Evolutionary conservation across 2,329 filamentous ascomycete genomes (phyloP).

Genomic region (Diaporthe sp.): DNA sequence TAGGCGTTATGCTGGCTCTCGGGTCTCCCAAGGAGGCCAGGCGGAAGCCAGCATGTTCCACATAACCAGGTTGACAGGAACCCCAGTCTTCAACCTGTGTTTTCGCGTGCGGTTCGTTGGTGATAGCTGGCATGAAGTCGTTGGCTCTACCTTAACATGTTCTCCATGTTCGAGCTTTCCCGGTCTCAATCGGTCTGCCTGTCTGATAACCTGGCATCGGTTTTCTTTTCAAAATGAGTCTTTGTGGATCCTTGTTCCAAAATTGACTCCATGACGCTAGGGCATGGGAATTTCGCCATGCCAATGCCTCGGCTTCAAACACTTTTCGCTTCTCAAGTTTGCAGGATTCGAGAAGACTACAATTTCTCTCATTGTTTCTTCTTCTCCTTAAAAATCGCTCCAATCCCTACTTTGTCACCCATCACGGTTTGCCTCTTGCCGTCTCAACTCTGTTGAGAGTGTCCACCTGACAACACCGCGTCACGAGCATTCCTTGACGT

Average conservation of each 20-base stretch:
- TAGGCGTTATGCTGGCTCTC: neutral
- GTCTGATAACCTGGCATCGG: neutral
- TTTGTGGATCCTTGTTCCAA: neutral
- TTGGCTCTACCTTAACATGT: no score
- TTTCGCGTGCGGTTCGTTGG: neutral
- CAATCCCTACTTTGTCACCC: no score
- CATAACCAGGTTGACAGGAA: no score
- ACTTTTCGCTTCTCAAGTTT: neutral
- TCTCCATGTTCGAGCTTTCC: neutral
- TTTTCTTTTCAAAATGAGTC: neutral
- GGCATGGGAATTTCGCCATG: neutral
- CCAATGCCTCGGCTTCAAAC: neutral
- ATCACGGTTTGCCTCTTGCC: neutral
- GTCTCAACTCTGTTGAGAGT: neutral
- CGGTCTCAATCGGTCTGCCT: neutral
- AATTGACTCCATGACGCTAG: neutral
- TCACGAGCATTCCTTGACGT: no score
- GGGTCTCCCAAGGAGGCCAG: no score
- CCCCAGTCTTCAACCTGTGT: neutral
- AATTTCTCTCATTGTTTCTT: no score
- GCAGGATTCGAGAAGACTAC: neutral
- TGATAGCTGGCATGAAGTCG: neutral
- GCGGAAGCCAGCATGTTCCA: neutral
- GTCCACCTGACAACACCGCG: neutral
- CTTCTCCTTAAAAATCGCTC: no score